A percentile compares a stretch with the other conserved stretches of the same genome.
Conservation (phyloP, 2,329 filamentous ascomycete species). For the Zasmidium citrigriseum region DNA sequence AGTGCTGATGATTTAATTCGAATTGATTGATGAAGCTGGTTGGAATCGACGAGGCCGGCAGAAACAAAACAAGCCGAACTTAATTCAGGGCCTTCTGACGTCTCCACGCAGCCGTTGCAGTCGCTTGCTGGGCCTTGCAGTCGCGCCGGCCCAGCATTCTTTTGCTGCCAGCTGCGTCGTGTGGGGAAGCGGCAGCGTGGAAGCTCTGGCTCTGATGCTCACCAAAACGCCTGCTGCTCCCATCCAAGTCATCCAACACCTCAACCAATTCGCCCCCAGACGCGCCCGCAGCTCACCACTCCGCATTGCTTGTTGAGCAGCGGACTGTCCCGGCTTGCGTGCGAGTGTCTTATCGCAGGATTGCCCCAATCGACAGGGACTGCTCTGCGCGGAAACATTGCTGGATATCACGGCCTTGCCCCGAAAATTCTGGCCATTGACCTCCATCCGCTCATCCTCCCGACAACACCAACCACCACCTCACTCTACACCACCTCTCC, state of each 20-base stretch:
- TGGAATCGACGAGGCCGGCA: neutral
- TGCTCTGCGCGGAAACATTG: neutral
- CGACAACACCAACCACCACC: slow-evolving; percentile 8
- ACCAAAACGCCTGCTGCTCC: neutral
- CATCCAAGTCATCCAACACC: neutral
- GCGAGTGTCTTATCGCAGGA: slow-evolving; percentile 1
- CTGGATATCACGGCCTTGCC: neutral
- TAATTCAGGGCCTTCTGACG: slow-evolving; percentile 1
- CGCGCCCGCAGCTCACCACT: slow-evolving; percentile 10
- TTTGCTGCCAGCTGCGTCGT: neutral
- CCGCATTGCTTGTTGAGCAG: slow-evolving; percentile 2
- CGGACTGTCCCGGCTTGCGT: too few species aligned
- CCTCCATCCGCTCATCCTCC: slow-evolving; percentile 1
- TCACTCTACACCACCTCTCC: slow-evolving; percentile 2
- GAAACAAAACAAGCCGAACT: neutral
- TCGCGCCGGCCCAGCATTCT: neutral
- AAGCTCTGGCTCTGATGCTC: neutral
- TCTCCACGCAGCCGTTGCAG: neutral
- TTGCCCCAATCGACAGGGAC: neutral
- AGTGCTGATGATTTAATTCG: too few species aligned
- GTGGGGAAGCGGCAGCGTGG: neutral
- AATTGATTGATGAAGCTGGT: too few species aligned
- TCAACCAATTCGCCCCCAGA: slow-evolving; percentile 5
- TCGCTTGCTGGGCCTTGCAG: neutral
- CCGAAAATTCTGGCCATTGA: slow-evolving; percentile 8